Evolutionary conservation across 345 rosid genomes (phyloP).

Genomic region (Linum tenue): DNA sequence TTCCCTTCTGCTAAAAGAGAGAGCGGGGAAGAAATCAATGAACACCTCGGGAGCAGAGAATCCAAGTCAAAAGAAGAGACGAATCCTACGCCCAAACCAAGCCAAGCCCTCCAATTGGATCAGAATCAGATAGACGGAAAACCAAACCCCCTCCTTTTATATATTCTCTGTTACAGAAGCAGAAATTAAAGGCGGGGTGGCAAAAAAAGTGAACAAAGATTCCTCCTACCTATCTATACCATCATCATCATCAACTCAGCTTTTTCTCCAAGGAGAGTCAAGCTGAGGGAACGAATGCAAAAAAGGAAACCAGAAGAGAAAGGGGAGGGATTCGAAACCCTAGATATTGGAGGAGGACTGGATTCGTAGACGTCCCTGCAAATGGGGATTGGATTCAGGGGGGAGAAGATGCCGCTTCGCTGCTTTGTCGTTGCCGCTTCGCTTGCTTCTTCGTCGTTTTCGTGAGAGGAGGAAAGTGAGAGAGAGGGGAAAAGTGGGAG

Average conservation of each 20-base stretch:
- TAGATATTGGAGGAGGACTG: neutral
- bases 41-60: conserved; percentile 28
- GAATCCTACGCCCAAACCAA: neutral
- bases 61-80: conserved; percentile 29
- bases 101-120: conserved; percentile 17
- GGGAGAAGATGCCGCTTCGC: too few relatives aligned
- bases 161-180: conserved; percentile 20
- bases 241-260: conserved; percentile 17
- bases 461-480: too few relatives aligned
- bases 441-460: too few relatives aligned
- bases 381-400: neutral
- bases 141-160: conserved; percentile 13
- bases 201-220: conserved; percentile 28
- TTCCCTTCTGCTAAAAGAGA: conserved; percentile 10
- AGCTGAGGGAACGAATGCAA: neutral
- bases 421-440: too few relatives aligned
- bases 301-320: neutral
- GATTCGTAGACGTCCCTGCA: too few relatives aligned
- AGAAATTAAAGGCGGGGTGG: neutral
- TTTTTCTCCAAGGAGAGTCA: conserved; percentile 13
- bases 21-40: neutral
- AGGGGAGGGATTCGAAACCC: neutral
- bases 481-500: too few relatives aligned
- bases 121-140: conserved; percentile 15
- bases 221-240: conserved; percentile 6